These are phyloP conservation scores for Sporothrix mexicana DNA, from an alignment of 2,329 filamentous ascomycete species.

Conservation along the genomic window DNA sequence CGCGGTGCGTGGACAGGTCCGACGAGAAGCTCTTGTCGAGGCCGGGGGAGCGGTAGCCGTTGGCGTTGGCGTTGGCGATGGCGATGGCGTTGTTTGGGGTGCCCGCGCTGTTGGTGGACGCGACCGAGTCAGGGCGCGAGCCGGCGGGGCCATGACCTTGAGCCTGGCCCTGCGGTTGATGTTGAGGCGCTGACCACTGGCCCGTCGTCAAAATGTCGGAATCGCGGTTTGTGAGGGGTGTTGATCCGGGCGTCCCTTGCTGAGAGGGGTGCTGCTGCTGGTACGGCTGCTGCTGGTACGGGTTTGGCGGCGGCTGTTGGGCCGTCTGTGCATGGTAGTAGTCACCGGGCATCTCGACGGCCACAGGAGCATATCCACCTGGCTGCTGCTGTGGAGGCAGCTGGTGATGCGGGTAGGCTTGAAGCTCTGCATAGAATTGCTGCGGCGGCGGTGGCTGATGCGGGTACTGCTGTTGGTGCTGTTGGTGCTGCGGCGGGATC, in stretches of 20 bases:
- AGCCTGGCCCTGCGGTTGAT: conserved; percentile 24
- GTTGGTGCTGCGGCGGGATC: background rate
- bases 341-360: conserved; percentile 55
- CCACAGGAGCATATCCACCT: background rate
- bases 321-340: conserved; percentile 50
- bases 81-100: background rate
- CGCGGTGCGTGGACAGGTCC: conserved; percentile 55
- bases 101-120: conserved; percentile 41
- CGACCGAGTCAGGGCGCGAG: conserved; percentile 48
- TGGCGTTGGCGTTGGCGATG: too few species aligned
- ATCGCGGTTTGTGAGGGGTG: conserved; percentile 39
- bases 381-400: conserved; percentile 31
- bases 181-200: conserved; percentile 50
- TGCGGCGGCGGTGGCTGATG: conserved; percentile 5
- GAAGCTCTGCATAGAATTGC: conserved; percentile 48
- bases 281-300: conserved; percentile 37
- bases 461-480: conserved; percentile 34
- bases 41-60: conserved; percentile 48
- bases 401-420: conserved; percentile 39
- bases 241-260: background rate
- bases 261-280: conserved; percentile 36
- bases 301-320: background rate
- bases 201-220: conserved; percentile 42
- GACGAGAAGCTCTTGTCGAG: conserved; percentile 51
- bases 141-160: too few species aligned